A percentile compares a stretch with the other conserved stretches of the same genome.
Conservation (phyloP, 495 filamentous ascomycete species). For the Podospora conica region DNA sequence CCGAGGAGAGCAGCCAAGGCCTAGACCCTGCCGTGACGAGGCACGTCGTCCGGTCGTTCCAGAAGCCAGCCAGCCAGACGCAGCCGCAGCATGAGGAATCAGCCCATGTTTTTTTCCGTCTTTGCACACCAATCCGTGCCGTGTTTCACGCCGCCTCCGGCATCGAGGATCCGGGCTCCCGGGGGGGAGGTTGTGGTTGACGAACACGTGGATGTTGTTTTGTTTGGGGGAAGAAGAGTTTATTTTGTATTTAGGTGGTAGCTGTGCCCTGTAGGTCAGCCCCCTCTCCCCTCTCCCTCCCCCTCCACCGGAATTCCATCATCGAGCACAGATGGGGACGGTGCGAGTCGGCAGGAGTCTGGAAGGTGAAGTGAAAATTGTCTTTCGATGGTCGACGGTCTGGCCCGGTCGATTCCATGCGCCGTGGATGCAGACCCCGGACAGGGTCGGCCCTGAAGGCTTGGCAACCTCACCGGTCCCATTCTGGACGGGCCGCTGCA, state of each 20-base stretch:
- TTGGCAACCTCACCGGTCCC: background rate
- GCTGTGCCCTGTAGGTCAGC: background rate
- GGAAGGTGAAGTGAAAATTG: background rate
- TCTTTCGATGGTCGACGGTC: background rate
- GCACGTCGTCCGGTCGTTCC: too few relatives aligned
- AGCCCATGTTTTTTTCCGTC: background rate
- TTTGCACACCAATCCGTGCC: background rate
- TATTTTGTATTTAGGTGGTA: background rate
- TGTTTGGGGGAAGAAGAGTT: background rate
- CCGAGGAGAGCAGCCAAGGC: background rate
- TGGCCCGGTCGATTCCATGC: slow-evolving; percentile 20
- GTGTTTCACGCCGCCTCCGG: background rate
- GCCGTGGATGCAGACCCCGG: slow-evolving; percentile 3
- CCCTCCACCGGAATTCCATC: too few relatives aligned
- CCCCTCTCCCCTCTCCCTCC: too few relatives aligned
- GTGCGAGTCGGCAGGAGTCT: background rate
- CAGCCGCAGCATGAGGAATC: background rate
- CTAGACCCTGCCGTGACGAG: background rate
- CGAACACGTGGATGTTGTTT: background rate
- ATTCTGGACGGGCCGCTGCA: slow-evolving; percentile 4
- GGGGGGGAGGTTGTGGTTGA: background rate
- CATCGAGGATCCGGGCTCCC: background rate
- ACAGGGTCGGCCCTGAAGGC: background rate
- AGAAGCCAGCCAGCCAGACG: background rate
- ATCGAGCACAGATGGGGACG: background rate